A percentile compares a stretch with the other conserved stretches of the same genome.
Evolutionary conservation across 257 asterid genomes (phyloP).

Genomic region (Verbascum thapsus): DNA sequence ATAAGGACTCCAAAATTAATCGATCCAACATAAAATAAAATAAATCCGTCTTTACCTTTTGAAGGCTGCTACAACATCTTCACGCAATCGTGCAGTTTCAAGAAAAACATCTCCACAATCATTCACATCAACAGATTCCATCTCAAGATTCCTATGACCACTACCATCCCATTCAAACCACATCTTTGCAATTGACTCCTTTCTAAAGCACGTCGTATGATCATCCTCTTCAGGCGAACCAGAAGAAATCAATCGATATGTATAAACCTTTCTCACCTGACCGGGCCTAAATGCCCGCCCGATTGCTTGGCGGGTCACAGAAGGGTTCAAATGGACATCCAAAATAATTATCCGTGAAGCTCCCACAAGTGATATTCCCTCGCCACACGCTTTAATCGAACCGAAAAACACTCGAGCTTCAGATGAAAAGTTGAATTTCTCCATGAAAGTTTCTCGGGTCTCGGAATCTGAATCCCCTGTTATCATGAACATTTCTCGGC

Average conservation of each 20-base stretch:
- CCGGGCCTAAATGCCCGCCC: conserved; percentile 99
- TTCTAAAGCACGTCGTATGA: conserved; percentile 80
- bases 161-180: conserved; percentile 96
- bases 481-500: conserved; percentile 86
- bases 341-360: conserved; percentile 85
- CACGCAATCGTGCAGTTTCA: conserved; percentile 64
- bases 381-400: conserved; percentile 92
- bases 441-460: conserved; percentile 72
- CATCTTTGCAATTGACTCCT: conserved; percentile 88
- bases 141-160: conserved; percentile 58
- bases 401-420: conserved; percentile 96
- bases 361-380: conserved; percentile 95
- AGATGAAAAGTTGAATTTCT: conserved; percentile 63
- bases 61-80: conserved; percentile 58
- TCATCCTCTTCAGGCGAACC: conserved; percentile 86
- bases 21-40: not conserved
- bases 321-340: conserved; percentile 89
- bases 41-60: conserved; percentile 46
- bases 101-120: conserved; percentile 65
- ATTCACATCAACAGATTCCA: conserved; percentile 60
- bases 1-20: not conserved
- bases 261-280: conserved; percentile 76
- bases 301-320: conserved; percentile 95
- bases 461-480: conserved; percentile 88
- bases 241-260: conserved; percentile 71